A percentile compares a stretch with the other conserved stretches of the same genome.
phyloP scores from a whole-genome alignment of 257 asterid species.

The Echites panduratus region DNA sequence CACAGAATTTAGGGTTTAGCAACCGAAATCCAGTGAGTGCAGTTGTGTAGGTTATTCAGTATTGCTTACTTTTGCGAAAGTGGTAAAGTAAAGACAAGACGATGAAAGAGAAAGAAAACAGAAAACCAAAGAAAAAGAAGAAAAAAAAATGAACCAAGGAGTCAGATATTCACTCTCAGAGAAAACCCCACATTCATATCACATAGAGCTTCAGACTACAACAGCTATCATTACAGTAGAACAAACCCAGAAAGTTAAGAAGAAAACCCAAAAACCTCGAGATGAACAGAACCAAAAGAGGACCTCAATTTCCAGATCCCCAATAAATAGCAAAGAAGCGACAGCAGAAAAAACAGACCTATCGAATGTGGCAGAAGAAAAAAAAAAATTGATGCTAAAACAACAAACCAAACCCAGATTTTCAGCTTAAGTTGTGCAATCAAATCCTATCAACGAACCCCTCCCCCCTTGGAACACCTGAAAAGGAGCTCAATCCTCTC shows the following conservation, averaged over 20 bases:
- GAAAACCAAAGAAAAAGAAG: neutral
- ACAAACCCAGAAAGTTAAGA: constrained; percentile 6
- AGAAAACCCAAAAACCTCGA: constrained; percentile 9
- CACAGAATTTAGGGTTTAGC: constrained; percentile 13
- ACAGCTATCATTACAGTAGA: neutral
- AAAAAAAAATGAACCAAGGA: constrained; percentile 6
- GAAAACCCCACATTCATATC: constrained; percentile 24
- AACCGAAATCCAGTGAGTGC: constrained; percentile 12
- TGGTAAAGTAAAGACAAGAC: constrained; percentile 9
- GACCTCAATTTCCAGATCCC: constrained; percentile 40
- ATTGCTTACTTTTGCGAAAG: constrained; percentile 2
- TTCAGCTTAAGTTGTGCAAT: constrained; percentile 13
- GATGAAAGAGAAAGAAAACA: constrained; percentile 13
- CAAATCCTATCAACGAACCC: constrained; percentile 10
- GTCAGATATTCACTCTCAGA: constrained; percentile 33
- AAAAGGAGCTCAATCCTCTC: constrained; percentile 22
- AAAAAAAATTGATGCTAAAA: constrained; percentile 6
- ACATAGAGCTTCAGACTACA: neutral
- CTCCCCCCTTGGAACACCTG: constrained; percentile 30
- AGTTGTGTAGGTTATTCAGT: neutral
- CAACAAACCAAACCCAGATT: constrained; percentile 19
- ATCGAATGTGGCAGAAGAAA: constrained; percentile 14
- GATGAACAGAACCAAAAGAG: constrained; percentile 9
- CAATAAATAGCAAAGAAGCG: constrained; percentile 23
- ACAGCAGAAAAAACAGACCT: constrained; percentile 14